Evolutionary conservation across 345 rosid species (phyloP), one percentile per base, ranked within the genome.

Genomic region (Limnanthes douglasii): DNA sequence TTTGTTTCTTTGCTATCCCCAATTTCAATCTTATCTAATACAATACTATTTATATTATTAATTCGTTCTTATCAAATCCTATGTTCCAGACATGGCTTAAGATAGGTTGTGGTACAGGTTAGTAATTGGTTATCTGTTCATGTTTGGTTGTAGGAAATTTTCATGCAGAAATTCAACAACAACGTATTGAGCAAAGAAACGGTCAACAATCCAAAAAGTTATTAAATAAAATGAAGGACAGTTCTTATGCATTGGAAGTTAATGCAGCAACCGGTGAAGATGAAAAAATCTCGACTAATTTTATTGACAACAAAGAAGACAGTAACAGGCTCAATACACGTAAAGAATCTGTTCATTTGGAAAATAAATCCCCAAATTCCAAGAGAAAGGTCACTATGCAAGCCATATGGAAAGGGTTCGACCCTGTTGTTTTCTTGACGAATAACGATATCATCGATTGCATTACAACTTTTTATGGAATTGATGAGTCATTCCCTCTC

Each of bases 401-500:
- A 34, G 48, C 53, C 26, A 54, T 45, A 19, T 54, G 60, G 60
- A 54, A 54, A 54, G 54, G 60, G 5, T 33, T 54, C 8, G 35
- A 54, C 25, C 60, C 60, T 47, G 53, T 54, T 34, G 43, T 54
- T 34, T 54, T 54, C 60, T 21, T 54, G 60, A 54, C 43, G 48
- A 54, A 54, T 28, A 30, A 54, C 40, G 9, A 37, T 21, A 43
- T 47, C 33, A 54, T 54, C 32, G 8, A 34, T 2, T 27, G 48
- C 26, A 54, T 54, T 48, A 47, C 46, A 29, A 9, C 43, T 10
- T 54, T 54, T 38, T 90, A 78, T 50, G 96, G 96, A 11, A 80
- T 90, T 35, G 61, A 65, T 11, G 82, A 80, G 24, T 78, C 74
- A 37, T 80, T 90, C 54, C 78, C 78, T 5, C 59, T 90, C 31